Conservation (phyloP, 2,329 filamentous ascomycete species). For the Lecanicillium sp. region DNA sequence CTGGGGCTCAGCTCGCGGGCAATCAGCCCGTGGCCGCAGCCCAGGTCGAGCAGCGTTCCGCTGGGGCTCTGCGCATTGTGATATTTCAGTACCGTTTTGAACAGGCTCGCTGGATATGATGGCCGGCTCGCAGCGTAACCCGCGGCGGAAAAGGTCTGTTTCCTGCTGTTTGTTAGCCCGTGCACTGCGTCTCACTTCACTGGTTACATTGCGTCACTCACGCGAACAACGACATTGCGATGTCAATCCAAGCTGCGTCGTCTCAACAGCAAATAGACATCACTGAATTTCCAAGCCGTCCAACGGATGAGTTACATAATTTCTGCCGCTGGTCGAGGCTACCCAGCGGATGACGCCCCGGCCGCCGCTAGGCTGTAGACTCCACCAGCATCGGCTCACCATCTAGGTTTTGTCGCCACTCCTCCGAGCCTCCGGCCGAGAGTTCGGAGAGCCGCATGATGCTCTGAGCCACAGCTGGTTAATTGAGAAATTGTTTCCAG, state of each 20-base stretch:
- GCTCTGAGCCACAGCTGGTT: no score
- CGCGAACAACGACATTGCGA: slow-evolving; percentile 44
- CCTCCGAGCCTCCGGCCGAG: no score
- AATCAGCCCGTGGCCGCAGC: slow-evolving; percentile 56
- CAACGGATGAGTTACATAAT: slow-evolving; percentile 3
- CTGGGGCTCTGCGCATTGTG: slow-evolving; percentile 34
- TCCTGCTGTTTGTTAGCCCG: slow-evolving; percentile 33
- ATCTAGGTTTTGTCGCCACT: no score
- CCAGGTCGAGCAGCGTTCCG: slow-evolving; percentile 49
- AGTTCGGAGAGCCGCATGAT: no score
- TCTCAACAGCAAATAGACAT: background rate
- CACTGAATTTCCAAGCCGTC: background rate
- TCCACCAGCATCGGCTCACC: no score
- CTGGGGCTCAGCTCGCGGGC: slow-evolving; percentile 46
- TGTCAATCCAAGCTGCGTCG: background rate
- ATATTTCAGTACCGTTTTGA: slow-evolving; percentile 47
- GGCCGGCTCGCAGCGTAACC: slow-evolving; percentile 57
- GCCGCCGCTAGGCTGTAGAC: slow-evolving; percentile 11
- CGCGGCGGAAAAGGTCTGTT: slow-evolving; percentile 48
- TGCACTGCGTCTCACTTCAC: background rate
- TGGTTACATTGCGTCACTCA: slow-evolving; percentile 20
- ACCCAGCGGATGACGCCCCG: slow-evolving; percentile 5
- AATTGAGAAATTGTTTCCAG: no score
- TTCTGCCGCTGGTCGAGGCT: background rate
- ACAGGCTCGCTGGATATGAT: slow-evolving; percentile 50